A percentile compares a stretch with the other conserved stretches of the same genome.
phyloP scores from a whole-genome alignment of 2,329 filamentous ascomycete species.

The Malbranchea cinnamomea region DNA sequence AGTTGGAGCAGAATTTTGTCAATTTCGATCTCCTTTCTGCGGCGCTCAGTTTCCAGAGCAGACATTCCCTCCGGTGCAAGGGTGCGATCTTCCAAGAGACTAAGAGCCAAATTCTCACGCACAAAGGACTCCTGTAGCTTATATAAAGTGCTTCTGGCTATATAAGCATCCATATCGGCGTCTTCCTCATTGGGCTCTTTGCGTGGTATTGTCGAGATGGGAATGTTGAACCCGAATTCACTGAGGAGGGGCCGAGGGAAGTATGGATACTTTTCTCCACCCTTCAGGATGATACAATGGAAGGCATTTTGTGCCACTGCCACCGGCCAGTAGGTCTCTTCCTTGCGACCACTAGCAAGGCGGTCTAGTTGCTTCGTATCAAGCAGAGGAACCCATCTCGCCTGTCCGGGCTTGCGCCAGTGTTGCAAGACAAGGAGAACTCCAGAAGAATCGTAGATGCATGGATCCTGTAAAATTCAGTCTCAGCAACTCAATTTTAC shows the following conservation, averaged over 20 bases:
- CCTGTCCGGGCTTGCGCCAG: conserved; percentile 75
- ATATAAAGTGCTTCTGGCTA: conserved; percentile 37
- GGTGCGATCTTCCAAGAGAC: conserved; percentile 62
- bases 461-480: conserved; percentile 53
- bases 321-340: conserved; percentile 87
- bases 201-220: conserved; percentile 46
- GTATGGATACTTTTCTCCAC: conserved; percentile 81
- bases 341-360: conserved; percentile 68
- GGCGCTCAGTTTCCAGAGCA: conserved; percentile 51
- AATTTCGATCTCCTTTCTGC: conserved; percentile 62
- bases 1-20: conserved; percentile 85
- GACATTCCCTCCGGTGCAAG: conserved; percentile 50
- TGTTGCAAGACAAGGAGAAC: conserved; percentile 76
- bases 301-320: conserved; percentile 85
- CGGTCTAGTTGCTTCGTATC: conserved; percentile 77
- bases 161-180: conserved; percentile 28
- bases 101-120: conserved; percentile 53
- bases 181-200: conserved; percentile 22
- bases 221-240: conserved; percentile 85
- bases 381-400: conserved; percentile 79
- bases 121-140: conserved; percentile 71
- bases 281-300: conserved; percentile 98
- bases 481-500: background rate
- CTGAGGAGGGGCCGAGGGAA: conserved; percentile 79
- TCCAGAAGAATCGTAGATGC: conserved; percentile 87